These are phyloP conservation scores for Blastobotrys illinoisensis DNA, from an alignment of 1,139 yeast species.

Conservation along the genomic window DNA sequence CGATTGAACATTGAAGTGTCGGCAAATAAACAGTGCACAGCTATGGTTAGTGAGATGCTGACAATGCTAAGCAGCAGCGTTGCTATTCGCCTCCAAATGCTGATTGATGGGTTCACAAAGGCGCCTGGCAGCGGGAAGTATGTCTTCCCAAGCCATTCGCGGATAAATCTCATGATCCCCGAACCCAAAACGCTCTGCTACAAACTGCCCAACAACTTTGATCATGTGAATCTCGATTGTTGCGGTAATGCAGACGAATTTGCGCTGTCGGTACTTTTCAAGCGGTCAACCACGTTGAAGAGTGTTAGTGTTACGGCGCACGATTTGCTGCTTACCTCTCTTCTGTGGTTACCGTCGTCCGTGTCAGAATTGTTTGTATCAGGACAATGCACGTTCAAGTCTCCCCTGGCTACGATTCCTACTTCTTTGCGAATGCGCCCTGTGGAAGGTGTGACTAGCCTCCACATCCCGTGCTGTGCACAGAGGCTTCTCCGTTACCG, in stretches of 20 bases:
- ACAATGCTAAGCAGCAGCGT: neutral
- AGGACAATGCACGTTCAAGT: neutral
- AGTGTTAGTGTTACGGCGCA: neutral
- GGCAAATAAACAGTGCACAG: neutral
- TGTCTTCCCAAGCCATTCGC: neutral
- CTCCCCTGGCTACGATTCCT: neutral
- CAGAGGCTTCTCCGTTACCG: conserved; percentile 1
- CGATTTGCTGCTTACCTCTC: conserved; percentile 2
- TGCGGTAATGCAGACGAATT: conserved; percentile 2
- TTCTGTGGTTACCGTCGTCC: conserved; percentile 3
- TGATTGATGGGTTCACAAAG: neutral
- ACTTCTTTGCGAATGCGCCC: neutral
- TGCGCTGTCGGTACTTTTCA: neutral
- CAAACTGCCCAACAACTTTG: conserved; percentile 6
- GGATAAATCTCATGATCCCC: neutral
- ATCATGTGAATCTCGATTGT: conserved; percentile 1
- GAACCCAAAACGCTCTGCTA: conserved; percentile 6
- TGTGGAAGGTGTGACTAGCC: neutral
- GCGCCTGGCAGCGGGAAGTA: neutral
- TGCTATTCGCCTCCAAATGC: neutral
- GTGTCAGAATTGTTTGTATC: conserved; percentile 1
- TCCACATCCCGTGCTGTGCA: conserved; percentile 1
- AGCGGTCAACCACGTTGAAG: neutral
- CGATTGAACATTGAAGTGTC: neutral
- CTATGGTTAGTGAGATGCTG: neutral